Percentiles rank a stretch among this genome's conserved stretches.
These are phyloP conservation scores for Paraglomus brasilianum DNA, from an alignment of 192 early-diverging fungal species.

Conservation along the genomic window DNA sequence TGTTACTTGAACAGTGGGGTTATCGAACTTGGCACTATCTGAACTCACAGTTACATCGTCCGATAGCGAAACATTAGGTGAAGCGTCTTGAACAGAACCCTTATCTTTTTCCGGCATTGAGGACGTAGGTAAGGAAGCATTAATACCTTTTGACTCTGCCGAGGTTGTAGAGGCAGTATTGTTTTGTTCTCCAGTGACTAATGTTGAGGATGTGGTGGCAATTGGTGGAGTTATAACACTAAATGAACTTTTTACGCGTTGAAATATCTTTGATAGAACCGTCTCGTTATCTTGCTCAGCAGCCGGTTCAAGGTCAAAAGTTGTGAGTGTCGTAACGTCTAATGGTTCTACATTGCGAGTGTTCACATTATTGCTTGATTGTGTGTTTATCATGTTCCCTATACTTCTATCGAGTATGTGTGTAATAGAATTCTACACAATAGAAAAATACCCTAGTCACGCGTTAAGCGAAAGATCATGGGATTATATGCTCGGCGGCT, in stretches of 20 bases:
- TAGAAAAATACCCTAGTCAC: no score
- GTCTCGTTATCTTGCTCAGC: constrained; percentile 43
- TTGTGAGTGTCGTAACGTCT: constrained; percentile 38
- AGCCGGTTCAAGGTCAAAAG: constrained; percentile 40
- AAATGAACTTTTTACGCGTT: constrained; percentile 50
- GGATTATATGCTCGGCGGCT: no score
- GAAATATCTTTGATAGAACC: constrained; percentile 56
- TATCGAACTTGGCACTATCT: constrained; percentile 1
- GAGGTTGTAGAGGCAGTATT: not conserved
- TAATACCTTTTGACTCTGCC: no score
- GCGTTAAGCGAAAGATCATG: no score
- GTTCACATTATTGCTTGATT: no score
- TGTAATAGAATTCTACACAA: no score
- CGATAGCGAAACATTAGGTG: not conserved
- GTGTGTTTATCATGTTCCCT: no score
- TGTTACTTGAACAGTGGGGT: constrained; percentile 8
- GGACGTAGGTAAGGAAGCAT: not conserved
- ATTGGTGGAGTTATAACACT: constrained; percentile 18
- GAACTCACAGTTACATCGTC: not conserved
- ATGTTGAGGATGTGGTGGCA: not conserved
- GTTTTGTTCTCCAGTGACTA: not conserved
- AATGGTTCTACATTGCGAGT: no score
- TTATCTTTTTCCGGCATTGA: not conserved
- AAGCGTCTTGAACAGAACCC: not conserved
- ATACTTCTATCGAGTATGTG: no score